Conservation (phyloP, 2,329 filamentous ascomycete species). For the Claviceps arundinis region DNA sequence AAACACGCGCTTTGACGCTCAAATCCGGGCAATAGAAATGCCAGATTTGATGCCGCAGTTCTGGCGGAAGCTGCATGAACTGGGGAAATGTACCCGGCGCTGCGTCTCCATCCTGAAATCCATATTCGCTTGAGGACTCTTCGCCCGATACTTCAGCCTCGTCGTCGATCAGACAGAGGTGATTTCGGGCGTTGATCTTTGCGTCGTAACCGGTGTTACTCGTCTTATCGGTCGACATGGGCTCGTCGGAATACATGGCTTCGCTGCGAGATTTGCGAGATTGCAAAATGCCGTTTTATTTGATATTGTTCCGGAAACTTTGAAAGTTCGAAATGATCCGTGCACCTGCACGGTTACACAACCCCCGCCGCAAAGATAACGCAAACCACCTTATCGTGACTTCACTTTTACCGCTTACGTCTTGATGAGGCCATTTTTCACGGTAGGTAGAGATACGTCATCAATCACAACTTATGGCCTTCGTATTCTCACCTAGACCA, state of each 20-base stretch:
- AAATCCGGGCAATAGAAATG: constrained; percentile 20
- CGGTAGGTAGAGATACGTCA: no score
- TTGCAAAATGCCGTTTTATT: neutral
- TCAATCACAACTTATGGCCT: no score
- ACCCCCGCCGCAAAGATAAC: no score
- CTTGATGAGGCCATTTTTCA: no score
- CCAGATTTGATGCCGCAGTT: constrained; percentile 22
- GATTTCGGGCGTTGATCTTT: neutral
- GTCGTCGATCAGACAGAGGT: constrained; percentile 3
- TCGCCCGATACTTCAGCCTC: constrained; percentile 6
- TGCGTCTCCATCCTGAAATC: neutral
- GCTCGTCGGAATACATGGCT: constrained; percentile 1
- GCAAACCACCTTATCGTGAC: no score
- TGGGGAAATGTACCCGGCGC: constrained; percentile 9
- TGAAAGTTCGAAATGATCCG: no score
- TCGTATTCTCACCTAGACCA: no score
- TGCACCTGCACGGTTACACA: no score
- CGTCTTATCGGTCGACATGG: neutral
- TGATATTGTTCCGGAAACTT: no score
- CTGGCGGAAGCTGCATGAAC: constrained; percentile 18
- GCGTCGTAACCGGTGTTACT: constrained; percentile 3
- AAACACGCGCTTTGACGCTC: constrained; percentile 10
- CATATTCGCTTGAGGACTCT: neutral
- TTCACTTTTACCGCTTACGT: no score
- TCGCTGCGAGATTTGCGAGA: neutral